Percentiles rank a stretch among this genome's conserved stretches.
These are phyloP conservation scores for Selaginella tamariscina DNA, from an alignment of 75 land plant genomes.

Conservation along the genomic window DNA sequence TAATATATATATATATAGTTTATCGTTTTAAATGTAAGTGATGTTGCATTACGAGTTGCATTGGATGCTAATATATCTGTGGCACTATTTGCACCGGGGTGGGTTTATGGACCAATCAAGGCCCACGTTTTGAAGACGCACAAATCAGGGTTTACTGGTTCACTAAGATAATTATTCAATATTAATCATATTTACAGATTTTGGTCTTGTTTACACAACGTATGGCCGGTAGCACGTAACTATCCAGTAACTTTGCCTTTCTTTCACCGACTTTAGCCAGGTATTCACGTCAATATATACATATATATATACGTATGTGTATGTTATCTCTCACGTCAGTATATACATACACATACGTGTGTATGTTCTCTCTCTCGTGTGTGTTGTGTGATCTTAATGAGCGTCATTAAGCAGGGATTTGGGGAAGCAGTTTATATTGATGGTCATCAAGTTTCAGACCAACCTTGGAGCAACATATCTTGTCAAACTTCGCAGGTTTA, in stretches of 20 bases:
- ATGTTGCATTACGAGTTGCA: neutral
- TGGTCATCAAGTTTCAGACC: slow-evolving; percentile 34
- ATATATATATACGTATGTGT: too few species aligned
- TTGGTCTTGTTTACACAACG: slow-evolving; percentile 64
- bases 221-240: slow-evolving; percentile 48
- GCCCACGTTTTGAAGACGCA: slow-evolving; percentile 2
- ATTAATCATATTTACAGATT: slow-evolving; percentile 39
- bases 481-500: slow-evolving; percentile 62
- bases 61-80: neutral
- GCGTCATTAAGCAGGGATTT: slow-evolving; percentile 40
- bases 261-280: slow-evolving; percentile 72
- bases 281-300: too few species aligned
- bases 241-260: slow-evolving; percentile 57
- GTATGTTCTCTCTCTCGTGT: too few species aligned
- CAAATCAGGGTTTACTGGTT: slow-evolving; percentile 3
- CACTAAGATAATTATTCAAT: neutral
- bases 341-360: too few species aligned
- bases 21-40: neutral
- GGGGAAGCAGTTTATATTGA: slow-evolving; percentile 43
- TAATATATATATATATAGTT: too few species aligned
- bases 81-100: slow-evolving; percentile 5
- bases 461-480: slow-evolving; percentile 66
- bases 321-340: too few species aligned
- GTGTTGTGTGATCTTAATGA: too few species aligned
- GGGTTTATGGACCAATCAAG: neutral